A percentile compares a stretch with the other conserved stretches of the same genome.
Evolutionary conservation across 2,329 filamentous ascomycete genomes (phyloP).

Genomic region (Arthroderma sp.): DNA sequence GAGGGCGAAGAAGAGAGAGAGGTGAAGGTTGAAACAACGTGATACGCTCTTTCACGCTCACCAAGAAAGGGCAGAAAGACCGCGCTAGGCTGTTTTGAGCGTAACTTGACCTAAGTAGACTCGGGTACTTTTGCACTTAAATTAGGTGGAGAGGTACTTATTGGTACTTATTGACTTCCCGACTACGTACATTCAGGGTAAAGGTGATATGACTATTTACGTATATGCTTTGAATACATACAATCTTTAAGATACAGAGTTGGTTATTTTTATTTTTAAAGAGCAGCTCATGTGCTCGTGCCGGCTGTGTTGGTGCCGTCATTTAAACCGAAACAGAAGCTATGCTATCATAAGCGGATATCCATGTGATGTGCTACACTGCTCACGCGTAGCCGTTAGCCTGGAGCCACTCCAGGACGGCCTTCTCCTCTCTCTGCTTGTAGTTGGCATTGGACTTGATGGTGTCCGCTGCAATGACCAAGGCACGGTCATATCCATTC

Average conservation of each 20-base stretch:
- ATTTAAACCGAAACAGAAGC: background rate
- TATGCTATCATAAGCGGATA: background rate
- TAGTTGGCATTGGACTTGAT: conserved; percentile 76
- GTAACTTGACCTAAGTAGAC: too few species aligned
- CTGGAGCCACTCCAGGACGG: conserved; percentile 67
- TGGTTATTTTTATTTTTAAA: background rate
- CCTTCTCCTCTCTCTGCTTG: conserved; percentile 59
- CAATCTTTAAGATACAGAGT: background rate
- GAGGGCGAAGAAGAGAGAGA: background rate
- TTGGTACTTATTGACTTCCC: too few species aligned
- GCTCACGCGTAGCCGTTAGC: conserved; percentile 42
- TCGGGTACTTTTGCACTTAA: too few species aligned
- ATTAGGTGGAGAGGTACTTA: too few species aligned
- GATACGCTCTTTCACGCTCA: background rate
- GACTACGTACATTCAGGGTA: too few species aligned
- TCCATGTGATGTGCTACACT: background rate
- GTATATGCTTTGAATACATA: background rate
- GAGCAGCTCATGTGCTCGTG: background rate
- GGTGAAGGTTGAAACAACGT: conserved; percentile 4
- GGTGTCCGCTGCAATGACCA: conserved; percentile 75
- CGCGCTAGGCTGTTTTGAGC: background rate
- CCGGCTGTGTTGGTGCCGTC: background rate
- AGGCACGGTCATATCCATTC: conserved; percentile 69
- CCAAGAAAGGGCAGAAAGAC: too few species aligned
- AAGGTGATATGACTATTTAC: too few species aligned